Base-by-base conservation (phyloP, 352 stramenopile genomes). In the Phytophthora quininea region DNA sequence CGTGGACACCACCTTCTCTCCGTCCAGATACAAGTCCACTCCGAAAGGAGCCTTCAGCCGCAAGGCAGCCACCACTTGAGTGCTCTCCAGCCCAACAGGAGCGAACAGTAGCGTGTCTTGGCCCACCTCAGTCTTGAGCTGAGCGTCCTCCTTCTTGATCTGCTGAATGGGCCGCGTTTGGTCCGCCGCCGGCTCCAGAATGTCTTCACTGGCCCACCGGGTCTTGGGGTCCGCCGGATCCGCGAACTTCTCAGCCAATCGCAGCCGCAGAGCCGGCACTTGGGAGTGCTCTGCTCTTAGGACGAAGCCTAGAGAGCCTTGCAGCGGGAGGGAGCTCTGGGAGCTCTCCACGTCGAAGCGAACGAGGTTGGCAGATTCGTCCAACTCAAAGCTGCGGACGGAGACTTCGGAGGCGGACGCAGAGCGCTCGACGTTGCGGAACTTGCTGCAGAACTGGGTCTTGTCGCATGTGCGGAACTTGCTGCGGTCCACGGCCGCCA, bases 381-480 rank as follows among this genome's bases (percentile, higher is more conserved):
- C 56, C 9, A 61, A 51, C 2, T 35, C 7, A 46, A 91, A 57
- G 43, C 72, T 86, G 19, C n/a, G 60, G 48, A 3, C 67, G 62
- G 55, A 31, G 29, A 91, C 77, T 6, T 77, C 51, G 54, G 77
- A 86, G 33, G 58, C 30, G 37, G 48, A 50, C 46, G 62, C 45
- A 35, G 63, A 66, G 4, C 67, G 67, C 57, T 66, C 50, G 27
- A 64, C 58, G 30, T 82, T 79, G 58, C 85, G 87, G 59, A 84
- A 84, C 58, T 82, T 86, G 32, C 82, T 77, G 79, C 98, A 99
- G 82, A 99, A 99, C 14, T 96, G 91, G n/a, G 97, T 99, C 79
- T 99, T 89, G 24, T 88, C 74, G 71, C 98, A 99, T 24, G 93
- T 99, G 46, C 97, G 84, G 81, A 99, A 99, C 85, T 99, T 99